A percentile compares a stretch with the other conserved stretches of the same genome.
Evolutionary conservation across 169 alveolate species (phyloP).

Genomic region (Eimeria sp.): DNA sequence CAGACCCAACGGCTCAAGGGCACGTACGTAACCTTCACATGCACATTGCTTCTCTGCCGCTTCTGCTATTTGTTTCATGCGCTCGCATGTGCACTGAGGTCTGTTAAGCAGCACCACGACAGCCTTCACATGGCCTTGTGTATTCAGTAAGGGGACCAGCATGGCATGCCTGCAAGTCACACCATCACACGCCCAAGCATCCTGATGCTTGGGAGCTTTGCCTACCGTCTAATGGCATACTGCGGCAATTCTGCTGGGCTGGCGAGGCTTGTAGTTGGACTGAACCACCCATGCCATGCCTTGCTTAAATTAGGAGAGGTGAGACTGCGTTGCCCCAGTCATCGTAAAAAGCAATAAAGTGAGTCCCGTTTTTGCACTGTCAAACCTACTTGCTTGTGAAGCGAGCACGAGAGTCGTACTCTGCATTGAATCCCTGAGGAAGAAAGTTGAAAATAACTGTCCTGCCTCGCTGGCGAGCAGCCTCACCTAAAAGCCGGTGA

Average conservation of each 20-base stretch:
- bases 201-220: background rate
- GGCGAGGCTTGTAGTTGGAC: background rate
- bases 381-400: constrained; percentile 60
- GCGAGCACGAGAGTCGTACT: constrained; percentile 73
- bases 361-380: too few relatives aligned
- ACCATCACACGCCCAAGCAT: background rate
- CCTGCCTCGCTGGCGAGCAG: constrained; percentile 75
- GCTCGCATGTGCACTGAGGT: constrained; percentile 20
- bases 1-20: constrained; percentile 49
- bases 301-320: background rate
- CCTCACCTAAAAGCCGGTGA: constrained; percentile 77
- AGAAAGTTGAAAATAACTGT: constrained; percentile 66
- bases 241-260: background rate
- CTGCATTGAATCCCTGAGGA: constrained; percentile 73
- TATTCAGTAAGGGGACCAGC: constrained; percentile 75
- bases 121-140: constrained; percentile 80
- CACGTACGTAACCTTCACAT: constrained; percentile 1
- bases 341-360: background rate
- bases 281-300: background rate
- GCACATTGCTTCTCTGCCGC: constrained; percentile 19
- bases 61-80: constrained; percentile 14
- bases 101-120: constrained; percentile 76
- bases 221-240: background rate
- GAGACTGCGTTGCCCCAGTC: background rate
- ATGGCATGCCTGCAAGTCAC: constrained; percentile 72